Evolutionary conservation across 345 rosid genomes (phyloP).

Genomic region (rapeseed (Brassica napus)): DNA sequence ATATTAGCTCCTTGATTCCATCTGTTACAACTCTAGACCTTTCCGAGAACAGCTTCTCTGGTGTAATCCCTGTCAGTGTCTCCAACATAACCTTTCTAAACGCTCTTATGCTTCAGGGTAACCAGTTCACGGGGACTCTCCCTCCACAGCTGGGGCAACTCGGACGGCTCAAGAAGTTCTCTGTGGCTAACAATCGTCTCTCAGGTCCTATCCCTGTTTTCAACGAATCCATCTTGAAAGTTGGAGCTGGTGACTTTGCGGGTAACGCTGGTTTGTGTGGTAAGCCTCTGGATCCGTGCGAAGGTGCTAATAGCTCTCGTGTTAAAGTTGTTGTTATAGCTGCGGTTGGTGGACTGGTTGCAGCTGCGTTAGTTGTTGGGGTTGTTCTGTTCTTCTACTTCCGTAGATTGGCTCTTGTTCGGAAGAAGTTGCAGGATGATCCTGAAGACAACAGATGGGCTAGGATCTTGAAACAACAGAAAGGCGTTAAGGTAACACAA

Average conservation of each 20-base stretch:
- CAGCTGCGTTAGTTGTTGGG: conserved; percentile 60
- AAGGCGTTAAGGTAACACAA: conserved; percentile 67
- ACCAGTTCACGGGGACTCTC: conserved; percentile 60
- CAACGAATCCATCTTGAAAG: fast-evolving
- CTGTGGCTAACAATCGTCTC: conserved; percentile 63
- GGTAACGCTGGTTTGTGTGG: conserved; percentile 78
- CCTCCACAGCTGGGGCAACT: conserved; percentile 54
- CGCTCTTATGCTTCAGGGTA: conserved; percentile 63
- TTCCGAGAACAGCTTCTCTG: conserved; percentile 69
- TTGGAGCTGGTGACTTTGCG: conserved; percentile 29
- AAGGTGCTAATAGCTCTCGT: conserved; percentile 32
- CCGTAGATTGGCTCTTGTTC: conserved; percentile 53
- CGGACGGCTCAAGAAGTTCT: conserved; percentile 52
- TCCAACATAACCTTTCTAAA: conserved; percentile 59
- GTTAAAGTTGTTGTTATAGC: conserved; percentile 59
- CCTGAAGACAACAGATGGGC: conserved; percentile 96
- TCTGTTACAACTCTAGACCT: conserved; percentile 58
- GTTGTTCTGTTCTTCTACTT: conserved; percentile 51
- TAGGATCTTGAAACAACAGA: conserved; percentile 62
- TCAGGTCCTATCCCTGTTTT: conserved; percentile 57
- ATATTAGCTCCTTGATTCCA: conserved; percentile 34
- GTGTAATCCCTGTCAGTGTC: conserved; percentile 49
- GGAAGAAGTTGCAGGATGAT: conserved; percentile 74
- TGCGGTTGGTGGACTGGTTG: conserved; percentile 66
- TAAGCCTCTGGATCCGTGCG: conserved; percentile 47